Conservation (phyloP, 2,329 filamentous ascomycete genomes). For the Cordyceps militaris region DNA sequence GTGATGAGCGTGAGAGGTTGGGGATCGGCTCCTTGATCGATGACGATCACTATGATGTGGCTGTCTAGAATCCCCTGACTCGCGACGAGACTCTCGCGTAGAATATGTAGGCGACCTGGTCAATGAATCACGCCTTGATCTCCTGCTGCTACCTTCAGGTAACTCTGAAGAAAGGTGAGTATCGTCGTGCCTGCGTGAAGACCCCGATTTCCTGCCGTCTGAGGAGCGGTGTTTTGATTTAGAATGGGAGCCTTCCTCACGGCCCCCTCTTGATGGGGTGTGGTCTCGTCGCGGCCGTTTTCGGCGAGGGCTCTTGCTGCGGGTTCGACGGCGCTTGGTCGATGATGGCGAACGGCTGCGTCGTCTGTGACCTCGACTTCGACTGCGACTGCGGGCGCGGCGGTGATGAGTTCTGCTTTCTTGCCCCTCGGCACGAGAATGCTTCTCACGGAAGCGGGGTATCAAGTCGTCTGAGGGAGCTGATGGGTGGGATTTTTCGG, state of each 20-base stretch:
- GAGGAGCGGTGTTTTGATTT: conserved; percentile 26
- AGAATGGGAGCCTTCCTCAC: conserved; percentile 33
- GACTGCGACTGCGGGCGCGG: conserved; percentile 28
- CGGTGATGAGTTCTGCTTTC: conserved; percentile 28
- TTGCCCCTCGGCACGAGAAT: conserved; percentile 24
- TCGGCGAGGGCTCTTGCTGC: conserved; percentile 33
- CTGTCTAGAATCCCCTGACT: conserved; percentile 20
- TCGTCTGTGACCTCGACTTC: conserved; percentile 25
- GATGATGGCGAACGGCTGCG: conserved; percentile 31
- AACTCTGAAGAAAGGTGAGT: conserved; percentile 24
- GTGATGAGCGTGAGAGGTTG: conserved; percentile 16
- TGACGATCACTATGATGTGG: conserved; percentile 17
- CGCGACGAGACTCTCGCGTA: conserved; percentile 20
- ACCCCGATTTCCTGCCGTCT: conserved; percentile 23
- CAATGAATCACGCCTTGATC: conserved; percentile 19
- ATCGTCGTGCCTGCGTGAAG: conserved; percentile 25
- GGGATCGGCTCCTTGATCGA: conserved; percentile 21
- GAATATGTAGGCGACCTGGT: conserved; percentile 22
- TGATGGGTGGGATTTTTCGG: conserved; percentile 22
- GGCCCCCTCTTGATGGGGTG: conserved; percentile 33
- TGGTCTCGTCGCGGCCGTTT: conserved; percentile 33
- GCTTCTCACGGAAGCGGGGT: conserved; percentile 29
- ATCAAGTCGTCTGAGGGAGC: conserved; percentile 31
- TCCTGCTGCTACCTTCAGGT: conserved; percentile 17
- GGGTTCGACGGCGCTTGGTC: conserved; percentile 36